These are phyloP conservation scores for Rhizophagus clarus DNA, from an alignment of 192 early-diverging fungal genomes.

Conservation along the genomic window DNA sequence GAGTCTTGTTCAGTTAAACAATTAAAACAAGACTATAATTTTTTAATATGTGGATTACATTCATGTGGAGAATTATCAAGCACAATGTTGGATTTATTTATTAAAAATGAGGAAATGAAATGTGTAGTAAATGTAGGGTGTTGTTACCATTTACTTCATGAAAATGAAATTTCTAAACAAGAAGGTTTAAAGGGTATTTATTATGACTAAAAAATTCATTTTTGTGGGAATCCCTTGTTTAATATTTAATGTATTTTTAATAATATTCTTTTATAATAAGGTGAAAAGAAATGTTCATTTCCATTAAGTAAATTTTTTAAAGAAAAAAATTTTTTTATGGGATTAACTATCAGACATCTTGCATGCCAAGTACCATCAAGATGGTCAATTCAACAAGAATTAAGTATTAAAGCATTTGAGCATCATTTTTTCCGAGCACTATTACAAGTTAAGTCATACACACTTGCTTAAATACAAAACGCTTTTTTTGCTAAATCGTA, in stretches of 20 bases:
- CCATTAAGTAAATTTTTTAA: slow-evolving; percentile 43
- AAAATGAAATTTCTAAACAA: background rate
- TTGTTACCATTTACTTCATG: slow-evolving; percentile 78
- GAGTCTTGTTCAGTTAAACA: background rate
- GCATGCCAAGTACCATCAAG: slow-evolving; percentile 82
- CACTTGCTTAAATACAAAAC: background rate
- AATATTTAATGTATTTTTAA: background rate
- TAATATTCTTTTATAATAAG: background rate
- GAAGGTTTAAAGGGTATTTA: background rate
- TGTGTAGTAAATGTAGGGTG: slow-evolving; percentile 74
- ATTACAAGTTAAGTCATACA: slow-evolving; percentile 54
- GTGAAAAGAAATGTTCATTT: slow-evolving; percentile 29
- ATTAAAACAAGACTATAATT: slow-evolving; percentile 37
- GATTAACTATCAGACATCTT: slow-evolving; percentile 64
- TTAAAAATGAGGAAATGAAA: slow-evolving; percentile 50
- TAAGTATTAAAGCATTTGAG: slow-evolving; percentile 59
- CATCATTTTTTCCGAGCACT: slow-evolving; percentile 78
- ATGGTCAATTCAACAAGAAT: slow-evolving; percentile 64
- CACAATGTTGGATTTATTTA: slow-evolving; percentile 68
- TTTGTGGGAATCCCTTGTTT: background rate
- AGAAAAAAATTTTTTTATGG: slow-evolving; percentile 44
- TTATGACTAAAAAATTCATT: background rate
- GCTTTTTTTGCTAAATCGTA: background rate
- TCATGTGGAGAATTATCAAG: slow-evolving; percentile 83
- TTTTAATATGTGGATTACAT: slow-evolving; percentile 82